Percentiles rank a stretch among this genome's conserved stretches.
phyloP scores from a whole-genome alignment of 768 basidiomycete genomes.

The Tylopilus sp. region DNA sequence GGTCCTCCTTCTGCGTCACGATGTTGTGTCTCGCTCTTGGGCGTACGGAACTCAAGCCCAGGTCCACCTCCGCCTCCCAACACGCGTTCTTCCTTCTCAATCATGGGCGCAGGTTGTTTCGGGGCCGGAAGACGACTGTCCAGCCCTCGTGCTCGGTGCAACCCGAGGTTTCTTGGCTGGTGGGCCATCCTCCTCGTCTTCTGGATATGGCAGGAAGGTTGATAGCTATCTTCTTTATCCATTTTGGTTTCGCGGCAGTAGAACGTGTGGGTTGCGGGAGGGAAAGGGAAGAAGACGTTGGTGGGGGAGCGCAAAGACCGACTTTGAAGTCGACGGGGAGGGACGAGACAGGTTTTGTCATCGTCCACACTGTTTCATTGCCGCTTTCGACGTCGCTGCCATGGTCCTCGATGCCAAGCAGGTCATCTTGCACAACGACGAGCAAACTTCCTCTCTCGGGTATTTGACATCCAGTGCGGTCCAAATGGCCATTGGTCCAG shows the following conservation, averaged over 20 bases:
- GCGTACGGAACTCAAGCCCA: conserved; percentile 56
- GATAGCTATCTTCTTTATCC: conserved; percentile 43
- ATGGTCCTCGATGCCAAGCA: conserved; percentile 77
- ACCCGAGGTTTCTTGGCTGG: conserved; percentile 57
- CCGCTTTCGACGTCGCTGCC: conserved; percentile 69
- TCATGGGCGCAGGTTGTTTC: conserved; percentile 47
- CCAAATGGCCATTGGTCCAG: no score
- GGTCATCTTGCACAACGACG: conserved; percentile 26
- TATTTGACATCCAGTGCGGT: no score
- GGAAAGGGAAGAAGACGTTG: conserved; percentile 31
- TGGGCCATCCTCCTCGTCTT: conserved; percentile 50
- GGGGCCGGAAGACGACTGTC: conserved; percentile 72
- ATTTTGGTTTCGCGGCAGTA: conserved; percentile 42
- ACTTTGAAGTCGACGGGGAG: conserved; percentile 29
- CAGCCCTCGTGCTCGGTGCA: conserved; percentile 45
- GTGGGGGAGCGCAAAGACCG: conserved; percentile 37
- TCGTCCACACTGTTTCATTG: conserved; percentile 31
- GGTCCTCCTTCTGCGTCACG: conserved; percentile 20
- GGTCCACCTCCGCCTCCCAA: conserved; percentile 63
- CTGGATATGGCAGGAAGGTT: conserved; percentile 26
- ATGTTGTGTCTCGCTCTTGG: conserved; percentile 11
- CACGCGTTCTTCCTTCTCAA: conserved; percentile 45
- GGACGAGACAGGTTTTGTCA: conserved; percentile 7
- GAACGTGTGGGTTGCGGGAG: conserved; percentile 25
- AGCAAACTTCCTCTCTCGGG: no score